Evolutionary conservation across 2,329 filamentous ascomycete species (phyloP).

Genomic region (Sclerotinia nivalis): DNA sequence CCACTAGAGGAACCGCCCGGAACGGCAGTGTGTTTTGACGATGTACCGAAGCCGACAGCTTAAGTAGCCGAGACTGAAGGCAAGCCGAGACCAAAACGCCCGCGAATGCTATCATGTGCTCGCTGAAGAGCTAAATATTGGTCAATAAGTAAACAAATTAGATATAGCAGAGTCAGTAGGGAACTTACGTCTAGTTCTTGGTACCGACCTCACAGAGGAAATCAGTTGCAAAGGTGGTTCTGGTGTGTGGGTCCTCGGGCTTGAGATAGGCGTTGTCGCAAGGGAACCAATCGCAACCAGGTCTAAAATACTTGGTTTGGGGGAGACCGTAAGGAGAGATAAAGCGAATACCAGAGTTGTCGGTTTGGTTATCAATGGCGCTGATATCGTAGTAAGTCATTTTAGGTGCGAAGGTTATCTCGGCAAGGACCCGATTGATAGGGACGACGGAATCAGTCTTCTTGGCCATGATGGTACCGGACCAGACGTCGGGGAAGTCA

Average conservation of each 20-base stretch:
- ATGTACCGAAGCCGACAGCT: neutral
- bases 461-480: neutral
- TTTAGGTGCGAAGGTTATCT: neutral
- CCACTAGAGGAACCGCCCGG: neutral
- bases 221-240: neutral
- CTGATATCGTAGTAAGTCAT: slow-evolving; percentile 9
- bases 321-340: neutral
- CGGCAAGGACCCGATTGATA: neutral
- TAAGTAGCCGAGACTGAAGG: neutral
- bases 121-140: neutral
- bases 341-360: slow-evolving; percentile 10
- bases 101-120: neutral
- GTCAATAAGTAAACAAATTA: neutral
- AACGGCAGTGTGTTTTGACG: neutral
- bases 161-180: no score
- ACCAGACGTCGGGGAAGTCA: neutral
- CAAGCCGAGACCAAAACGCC: neutral
- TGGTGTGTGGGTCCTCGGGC: neutral
- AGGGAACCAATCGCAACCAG: neutral
- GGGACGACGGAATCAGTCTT: neutral
- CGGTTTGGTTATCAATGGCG: slow-evolving; percentile 9
- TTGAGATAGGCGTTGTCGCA: neutral
- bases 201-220: neutral
- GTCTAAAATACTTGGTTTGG: neutral
- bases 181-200: neutral